These are phyloP conservation scores for Knoxia roxburghii DNA, from an alignment of 257 asterid species.

Conservation along the genomic window DNA sequence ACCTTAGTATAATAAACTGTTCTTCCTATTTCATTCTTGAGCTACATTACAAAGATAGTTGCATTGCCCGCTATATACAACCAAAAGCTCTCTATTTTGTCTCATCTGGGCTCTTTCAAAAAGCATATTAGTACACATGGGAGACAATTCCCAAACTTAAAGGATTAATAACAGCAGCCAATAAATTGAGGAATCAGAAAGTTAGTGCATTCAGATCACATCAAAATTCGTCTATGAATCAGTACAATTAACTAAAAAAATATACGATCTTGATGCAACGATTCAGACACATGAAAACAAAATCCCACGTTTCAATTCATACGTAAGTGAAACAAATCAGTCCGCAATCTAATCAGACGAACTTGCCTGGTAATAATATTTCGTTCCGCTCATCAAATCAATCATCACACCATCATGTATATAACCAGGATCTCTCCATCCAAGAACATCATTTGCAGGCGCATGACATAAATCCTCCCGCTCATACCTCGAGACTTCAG, in stretches of 20 bases:
- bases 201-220: too few species aligned
- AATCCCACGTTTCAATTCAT: not conserved
- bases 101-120: not conserved
- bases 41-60: not conserved
- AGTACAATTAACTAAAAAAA: not conserved
- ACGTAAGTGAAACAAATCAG: slow-evolving; percentile 12
- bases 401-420: slow-evolving; percentile 76
- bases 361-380: slow-evolving; percentile 64
- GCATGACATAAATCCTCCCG: slow-evolving; percentile 73
- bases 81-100: not conserved
- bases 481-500: slow-evolving; percentile 58
- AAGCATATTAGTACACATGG: not conserved
- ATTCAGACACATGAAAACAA: not conserved
- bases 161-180: not conserved
- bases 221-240: not conserved
- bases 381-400: slow-evolving; percentile 48
- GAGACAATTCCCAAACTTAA: not conserved
- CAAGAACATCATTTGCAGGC: slow-evolving; percentile 66
- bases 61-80: not conserved
- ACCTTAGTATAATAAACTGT: not conserved
- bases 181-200: not conserved
- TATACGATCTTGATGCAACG: not conserved
- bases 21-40: too few species aligned
- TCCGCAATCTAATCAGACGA: not conserved
- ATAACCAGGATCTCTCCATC: slow-evolving; percentile 91